Evolutionary conservation across 2,329 filamentous ascomycete species (phyloP).

Genomic region (Botrytis deweyae): DNA sequence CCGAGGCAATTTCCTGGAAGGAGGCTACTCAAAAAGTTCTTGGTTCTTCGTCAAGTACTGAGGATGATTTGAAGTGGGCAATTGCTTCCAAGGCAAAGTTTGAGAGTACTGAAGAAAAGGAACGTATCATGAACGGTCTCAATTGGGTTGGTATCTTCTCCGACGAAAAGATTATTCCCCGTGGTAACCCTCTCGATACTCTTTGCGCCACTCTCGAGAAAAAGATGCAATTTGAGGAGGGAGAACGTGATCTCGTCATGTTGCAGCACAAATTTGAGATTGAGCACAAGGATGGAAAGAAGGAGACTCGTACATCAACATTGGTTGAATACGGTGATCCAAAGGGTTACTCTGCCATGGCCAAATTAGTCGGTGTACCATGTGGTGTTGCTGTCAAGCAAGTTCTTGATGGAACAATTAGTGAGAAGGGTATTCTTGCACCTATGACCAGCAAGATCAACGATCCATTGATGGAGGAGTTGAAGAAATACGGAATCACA

Average conservation of each 20-base stretch:
- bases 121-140: constrained; percentile 68
- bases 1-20: constrained; percentile 72
- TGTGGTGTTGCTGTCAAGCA: constrained; percentile 74
- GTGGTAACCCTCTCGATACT: constrained; percentile 83
- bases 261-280: constrained; percentile 82
- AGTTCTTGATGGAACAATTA: constrained; percentile 73
- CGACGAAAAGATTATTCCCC: constrained; percentile 65
- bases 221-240: constrained; percentile 85
- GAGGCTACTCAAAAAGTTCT: constrained; percentile 79
- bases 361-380: constrained; percentile 74
- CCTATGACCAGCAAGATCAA: constrained; percentile 73
- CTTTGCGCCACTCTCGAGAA: constrained; percentile 83
- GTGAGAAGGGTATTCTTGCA: constrained; percentile 71
- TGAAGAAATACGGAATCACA: constrained; percentile 73
- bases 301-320: constrained; percentile 76
- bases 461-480: constrained; percentile 71
- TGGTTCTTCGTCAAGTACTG: constrained; percentile 62
- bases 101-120: constrained; percentile 63
- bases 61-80: constrained; percentile 69
- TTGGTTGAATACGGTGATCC: constrained; percentile 80
- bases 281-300: constrained; percentile 74
- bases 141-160: constrained; percentile 72
- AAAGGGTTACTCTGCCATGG: constrained; percentile 79
- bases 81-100: constrained; percentile 77
- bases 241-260: constrained; percentile 81